Percentiles rank a stretch among this genome's conserved stretches.
phyloP scores from a whole-genome alignment of 1,139 yeast species.

The Zygosaccharomyces sapae region DNA sequence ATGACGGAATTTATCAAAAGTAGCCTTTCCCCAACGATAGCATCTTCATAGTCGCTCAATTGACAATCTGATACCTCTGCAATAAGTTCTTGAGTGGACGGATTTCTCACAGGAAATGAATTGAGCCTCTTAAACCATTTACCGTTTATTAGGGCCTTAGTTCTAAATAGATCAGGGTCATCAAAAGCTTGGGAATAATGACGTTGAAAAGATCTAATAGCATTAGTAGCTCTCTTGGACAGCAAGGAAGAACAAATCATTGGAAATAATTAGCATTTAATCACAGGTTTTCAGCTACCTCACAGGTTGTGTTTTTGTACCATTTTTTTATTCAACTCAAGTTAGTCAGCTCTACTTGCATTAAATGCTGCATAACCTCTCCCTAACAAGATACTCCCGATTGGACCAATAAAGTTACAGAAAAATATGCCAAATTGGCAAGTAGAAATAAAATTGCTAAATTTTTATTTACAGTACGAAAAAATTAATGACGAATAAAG shows the following conservation, averaged over 20 bases:
- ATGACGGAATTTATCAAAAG: slow-evolving; percentile 40
- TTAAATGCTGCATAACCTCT: not conserved
- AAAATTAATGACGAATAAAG: slow-evolving; percentile 1
- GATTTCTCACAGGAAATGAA: slow-evolving; percentile 45
- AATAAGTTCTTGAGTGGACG: slow-evolving; percentile 42
- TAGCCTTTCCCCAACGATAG: slow-evolving; percentile 41
- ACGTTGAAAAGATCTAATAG: not conserved
- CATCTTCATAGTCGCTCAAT: slow-evolving; percentile 39
- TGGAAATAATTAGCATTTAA: not conserved
- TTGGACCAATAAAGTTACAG: not conserved
- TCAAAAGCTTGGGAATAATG: slow-evolving; percentile 25
- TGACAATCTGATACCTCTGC: slow-evolving; percentile 43
- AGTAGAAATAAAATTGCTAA: not conserved
- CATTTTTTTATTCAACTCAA: not conserved
- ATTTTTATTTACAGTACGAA: slow-evolving; percentile 6
- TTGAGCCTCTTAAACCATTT: slow-evolving; percentile 41
- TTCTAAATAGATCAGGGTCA: slow-evolving; percentile 39
- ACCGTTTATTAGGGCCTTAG: slow-evolving; percentile 46
- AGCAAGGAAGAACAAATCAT: slow-evolving; percentile 6
- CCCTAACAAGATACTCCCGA: not conserved
- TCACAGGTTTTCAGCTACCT: not conserved
- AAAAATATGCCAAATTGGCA: not conserved
- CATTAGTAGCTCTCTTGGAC: slow-evolving; percentile 1
- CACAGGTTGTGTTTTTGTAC: not conserved
- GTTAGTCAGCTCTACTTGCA: not conserved